phyloP scores from a whole-genome alignment of 2,329 filamentous ascomycete genomes.

The Alternaria hordeiaustralica region DNA sequence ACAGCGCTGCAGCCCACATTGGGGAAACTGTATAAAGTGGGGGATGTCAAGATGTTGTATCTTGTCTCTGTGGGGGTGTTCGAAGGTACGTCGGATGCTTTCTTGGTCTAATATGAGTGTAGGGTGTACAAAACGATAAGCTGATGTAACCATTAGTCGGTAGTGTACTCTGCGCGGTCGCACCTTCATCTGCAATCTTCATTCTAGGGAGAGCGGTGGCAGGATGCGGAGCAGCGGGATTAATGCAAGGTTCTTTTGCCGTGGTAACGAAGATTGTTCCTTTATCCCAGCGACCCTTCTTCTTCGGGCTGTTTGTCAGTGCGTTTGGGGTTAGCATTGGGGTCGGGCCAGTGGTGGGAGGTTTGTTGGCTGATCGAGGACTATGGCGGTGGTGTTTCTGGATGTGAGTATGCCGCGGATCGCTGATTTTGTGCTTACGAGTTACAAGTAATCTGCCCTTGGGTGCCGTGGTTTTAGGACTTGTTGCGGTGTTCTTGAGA shows the following conservation, averaged over 20 bases:
- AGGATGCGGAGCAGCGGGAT: neutral
- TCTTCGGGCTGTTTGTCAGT: slow-evolving; percentile 32
- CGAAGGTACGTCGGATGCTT: slow-evolving; percentile 29
- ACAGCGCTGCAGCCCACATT: slow-evolving; percentile 43
- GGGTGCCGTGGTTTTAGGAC: neutral
- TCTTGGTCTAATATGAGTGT: slow-evolving; percentile 4
- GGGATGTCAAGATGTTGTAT: slow-evolving; percentile 55
- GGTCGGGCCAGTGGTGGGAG: slow-evolving; percentile 47
- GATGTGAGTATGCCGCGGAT: neutral
- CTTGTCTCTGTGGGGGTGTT: slow-evolving; percentile 50
- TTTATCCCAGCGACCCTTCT: slow-evolving; percentile 50
- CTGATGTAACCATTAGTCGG: neutral
- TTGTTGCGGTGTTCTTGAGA: neutral
- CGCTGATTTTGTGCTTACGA: neutral
- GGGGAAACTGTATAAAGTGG: slow-evolving; percentile 51
- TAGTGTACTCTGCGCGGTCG: neutral
- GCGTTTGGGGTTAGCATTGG: slow-evolving; percentile 41
- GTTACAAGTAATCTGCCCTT: neutral
- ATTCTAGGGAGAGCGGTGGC: neutral
- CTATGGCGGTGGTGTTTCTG: slow-evolving; percentile 17
- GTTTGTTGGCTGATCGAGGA: slow-evolving; percentile 7
- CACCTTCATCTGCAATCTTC: neutral
- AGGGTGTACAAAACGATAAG: neutral
- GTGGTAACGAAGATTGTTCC: slow-evolving; percentile 12
- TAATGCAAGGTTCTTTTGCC: slow-evolving; percentile 5